phyloP scores from a whole-genome alignment of 2,329 filamentous ascomycete species.

The Ophiocordyceps camponoti-leonardi region DNA sequence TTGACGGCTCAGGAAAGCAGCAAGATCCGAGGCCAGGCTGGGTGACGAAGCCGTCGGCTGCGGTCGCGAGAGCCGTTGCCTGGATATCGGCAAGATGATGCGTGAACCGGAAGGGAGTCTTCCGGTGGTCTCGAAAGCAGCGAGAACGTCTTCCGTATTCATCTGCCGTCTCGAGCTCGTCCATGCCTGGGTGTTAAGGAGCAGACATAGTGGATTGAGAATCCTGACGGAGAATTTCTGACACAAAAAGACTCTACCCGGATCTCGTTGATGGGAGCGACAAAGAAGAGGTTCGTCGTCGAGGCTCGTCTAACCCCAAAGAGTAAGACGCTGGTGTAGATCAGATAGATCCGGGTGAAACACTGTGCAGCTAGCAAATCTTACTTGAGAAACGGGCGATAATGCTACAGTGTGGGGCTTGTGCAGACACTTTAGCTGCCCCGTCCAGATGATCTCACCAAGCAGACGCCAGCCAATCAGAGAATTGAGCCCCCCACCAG shows the following conservation, averaged over 20 bases:
- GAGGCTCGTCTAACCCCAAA: too few species aligned
- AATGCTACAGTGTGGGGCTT: too few species aligned
- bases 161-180: slow-evolving; percentile 4
- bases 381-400: too few species aligned
- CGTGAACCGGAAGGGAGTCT: slow-evolving; percentile 10
- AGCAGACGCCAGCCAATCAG: background rate
- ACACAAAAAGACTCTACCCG: too few species aligned
- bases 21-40: slow-evolving; percentile 6
- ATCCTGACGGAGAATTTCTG: too few species aligned
- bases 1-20: slow-evolving; percentile 5
- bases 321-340: too few species aligned
- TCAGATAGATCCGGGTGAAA: too few species aligned
- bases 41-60: slow-evolving; percentile 6
- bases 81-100: slow-evolving; percentile 7
- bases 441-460: too few species aligned
- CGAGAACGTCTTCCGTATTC: slow-evolving; percentile 10
- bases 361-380: too few species aligned
- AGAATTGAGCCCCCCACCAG: background rate
- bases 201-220: background rate
- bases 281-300: too few species aligned
- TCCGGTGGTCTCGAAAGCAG: slow-evolving; percentile 11
- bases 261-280: too few species aligned
- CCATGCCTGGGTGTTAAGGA: background rate
- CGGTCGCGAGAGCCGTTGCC: slow-evolving; percentile 2
- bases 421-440: too few species aligned